These are phyloP conservation scores for Tetrahymena elliotti DNA, from an alignment of 73 alveolate species.

Conservation along the genomic window DNA sequence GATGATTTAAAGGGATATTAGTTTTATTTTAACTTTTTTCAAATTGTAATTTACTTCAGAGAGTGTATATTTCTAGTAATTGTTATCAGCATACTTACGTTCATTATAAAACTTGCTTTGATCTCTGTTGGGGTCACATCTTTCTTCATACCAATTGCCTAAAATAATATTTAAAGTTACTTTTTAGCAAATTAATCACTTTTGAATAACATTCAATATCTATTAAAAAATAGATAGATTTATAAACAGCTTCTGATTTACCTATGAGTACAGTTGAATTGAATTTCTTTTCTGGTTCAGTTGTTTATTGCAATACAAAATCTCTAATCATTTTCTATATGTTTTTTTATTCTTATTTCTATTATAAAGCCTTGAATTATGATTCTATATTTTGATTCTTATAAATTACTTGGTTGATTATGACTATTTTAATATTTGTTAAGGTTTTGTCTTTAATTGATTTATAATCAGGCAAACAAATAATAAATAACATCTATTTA, in stretches of 20 bases:
- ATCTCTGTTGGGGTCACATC: conserved; percentile 32
- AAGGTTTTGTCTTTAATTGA: not conserved
- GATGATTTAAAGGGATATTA: not conserved
- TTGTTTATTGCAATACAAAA: conserved; percentile 17
- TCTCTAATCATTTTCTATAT: conserved; percentile 18
- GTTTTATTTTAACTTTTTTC: not conserved
- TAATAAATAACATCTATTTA: too few species aligned
- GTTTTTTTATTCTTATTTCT: not conserved
- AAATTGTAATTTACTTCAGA: conserved; percentile 10
- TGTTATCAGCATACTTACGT: conserved; percentile 7
- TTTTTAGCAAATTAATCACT: not conserved
- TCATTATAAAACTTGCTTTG: conserved; percentile 18
- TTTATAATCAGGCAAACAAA: too few species aligned
- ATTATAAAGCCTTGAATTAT: not conserved
- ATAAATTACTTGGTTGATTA: not conserved
- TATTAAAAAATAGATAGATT: too few species aligned
- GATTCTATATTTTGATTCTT: too few species aligned
- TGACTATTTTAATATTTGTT: not conserved
- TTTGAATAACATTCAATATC: too few species aligned
- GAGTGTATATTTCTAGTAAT: conserved; percentile 10
- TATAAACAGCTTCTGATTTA: not conserved
- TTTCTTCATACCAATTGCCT: conserved; percentile 42
- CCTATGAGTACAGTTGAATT: conserved; percentile 10
- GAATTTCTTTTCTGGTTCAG: conserved; percentile 35
- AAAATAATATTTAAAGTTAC: not conserved